These are phyloP conservation scores for Trichoderma sp. DNA, from an alignment of 2,329 filamentous ascomycete genomes.

Conservation along the genomic window DNA sequence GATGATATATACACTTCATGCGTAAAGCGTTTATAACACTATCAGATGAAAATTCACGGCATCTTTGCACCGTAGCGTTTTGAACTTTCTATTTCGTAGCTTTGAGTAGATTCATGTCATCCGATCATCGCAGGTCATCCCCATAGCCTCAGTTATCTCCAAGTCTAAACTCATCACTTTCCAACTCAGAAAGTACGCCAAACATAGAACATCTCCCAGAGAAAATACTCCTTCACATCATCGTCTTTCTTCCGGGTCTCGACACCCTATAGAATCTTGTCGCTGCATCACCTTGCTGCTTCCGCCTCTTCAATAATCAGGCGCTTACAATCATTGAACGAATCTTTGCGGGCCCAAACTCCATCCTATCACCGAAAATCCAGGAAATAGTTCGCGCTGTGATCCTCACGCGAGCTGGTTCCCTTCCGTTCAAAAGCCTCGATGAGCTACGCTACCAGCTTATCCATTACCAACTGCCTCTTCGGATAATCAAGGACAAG, in stretches of 20 bases:
- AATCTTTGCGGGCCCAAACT: background rate
- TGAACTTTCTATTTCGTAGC: too few relatives aligned
- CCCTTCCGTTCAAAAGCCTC: background rate
- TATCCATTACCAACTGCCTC: background rate
- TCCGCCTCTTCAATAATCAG: constrained; percentile 4
- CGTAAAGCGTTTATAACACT: background rate
- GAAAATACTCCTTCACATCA: background rate
- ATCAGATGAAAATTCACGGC: background rate
- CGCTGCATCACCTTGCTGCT: background rate
- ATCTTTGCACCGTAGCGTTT: background rate
- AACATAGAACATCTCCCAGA: background rate
- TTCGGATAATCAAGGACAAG: background rate
- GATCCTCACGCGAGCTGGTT: background rate
- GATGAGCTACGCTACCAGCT: background rate
- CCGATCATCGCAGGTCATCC: too few relatives aligned
- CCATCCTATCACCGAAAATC: background rate
- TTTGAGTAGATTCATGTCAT: background rate
- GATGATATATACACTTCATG: background rate
- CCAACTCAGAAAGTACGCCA: background rate
- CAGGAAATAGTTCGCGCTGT: constrained; percentile 10
- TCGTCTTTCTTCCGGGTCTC: background rate
- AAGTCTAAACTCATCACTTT: background rate
- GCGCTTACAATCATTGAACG: background rate
- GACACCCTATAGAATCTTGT: constrained; percentile 10
- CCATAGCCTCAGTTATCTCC: background rate